Evolutionary conservation across 2,329 filamentous ascomycete genomes (phyloP).

Genomic region (Simplicillium aogashimaense): DNA sequence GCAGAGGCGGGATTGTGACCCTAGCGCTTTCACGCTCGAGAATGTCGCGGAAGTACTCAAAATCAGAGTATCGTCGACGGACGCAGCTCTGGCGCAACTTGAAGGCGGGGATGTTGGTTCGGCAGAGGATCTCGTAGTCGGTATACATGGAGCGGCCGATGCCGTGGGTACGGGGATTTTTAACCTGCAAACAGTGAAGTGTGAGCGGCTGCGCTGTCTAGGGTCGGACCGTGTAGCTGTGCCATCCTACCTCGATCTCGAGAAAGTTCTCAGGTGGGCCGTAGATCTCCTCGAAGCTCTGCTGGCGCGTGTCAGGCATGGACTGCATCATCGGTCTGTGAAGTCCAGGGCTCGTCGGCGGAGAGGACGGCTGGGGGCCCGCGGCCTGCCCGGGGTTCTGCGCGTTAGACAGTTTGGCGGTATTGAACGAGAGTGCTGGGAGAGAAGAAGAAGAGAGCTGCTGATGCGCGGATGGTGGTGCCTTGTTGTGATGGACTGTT

Average conservation of each 20-base stretch:
- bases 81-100: slow-evolving; percentile 85
- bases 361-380: slow-evolving; percentile 13
- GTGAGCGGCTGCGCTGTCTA: not conserved
- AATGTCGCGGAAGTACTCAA: slow-evolving; percentile 98
- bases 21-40: slow-evolving; percentile 89
- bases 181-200: slow-evolving; percentile 61
- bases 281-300: slow-evolving; percentile 98
- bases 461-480: not conserved
- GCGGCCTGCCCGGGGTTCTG: slow-evolving; percentile 23
- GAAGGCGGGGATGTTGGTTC: slow-evolving; percentile 98
- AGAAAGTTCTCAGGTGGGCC: slow-evolving; percentile 97
- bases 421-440: slow-evolving; percentile 6
- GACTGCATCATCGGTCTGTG: slow-evolving; percentile 52
- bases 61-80: slow-evolving; percentile 90
- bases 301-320: slow-evolving; percentile 67
- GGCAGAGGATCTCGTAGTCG: slow-evolving; percentile 95
- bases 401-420: slow-evolving; percentile 33
- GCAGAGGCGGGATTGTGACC: slow-evolving; percentile 90
- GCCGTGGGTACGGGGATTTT: slow-evolving; percentile 87
- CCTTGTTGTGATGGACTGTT: too few relatives aligned
- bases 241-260: slow-evolving; percentile 75
- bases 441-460: not conserved
- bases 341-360: slow-evolving; percentile 21
- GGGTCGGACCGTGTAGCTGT: not conserved
- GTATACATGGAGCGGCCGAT: slow-evolving; percentile 96